Conservation (phyloP, 2,329 filamentous ascomycete species). For the Aspergillus calidoustus region DNA sequence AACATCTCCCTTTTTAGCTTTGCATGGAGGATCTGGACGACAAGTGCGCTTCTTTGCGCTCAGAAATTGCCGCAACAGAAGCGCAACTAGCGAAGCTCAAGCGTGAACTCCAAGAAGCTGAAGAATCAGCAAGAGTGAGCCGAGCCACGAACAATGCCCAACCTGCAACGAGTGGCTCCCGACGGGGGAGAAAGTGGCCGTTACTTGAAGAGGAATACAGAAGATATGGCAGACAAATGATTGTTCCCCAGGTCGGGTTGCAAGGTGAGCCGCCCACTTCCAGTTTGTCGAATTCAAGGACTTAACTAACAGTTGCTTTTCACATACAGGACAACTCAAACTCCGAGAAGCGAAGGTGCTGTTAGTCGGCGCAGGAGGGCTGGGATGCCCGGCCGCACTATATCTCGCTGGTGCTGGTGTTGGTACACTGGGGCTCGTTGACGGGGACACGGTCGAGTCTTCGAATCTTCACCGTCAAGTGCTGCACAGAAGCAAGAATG, state of each 20-base stretch:
- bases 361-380: conserved; percentile 82
- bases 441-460: conserved; percentile 83
- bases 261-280: conserved; percentile 57
- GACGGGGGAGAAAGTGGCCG: conserved; percentile 62
- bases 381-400: conserved; percentile 90
- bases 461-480: conserved; percentile 95
- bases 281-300: background rate
- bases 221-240: conserved; percentile 88
- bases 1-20: background rate
- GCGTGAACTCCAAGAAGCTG: conserved; percentile 39
- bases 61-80: conserved; percentile 45
- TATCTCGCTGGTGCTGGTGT: conserved; percentile 91
- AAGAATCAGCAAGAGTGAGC: conserved; percentile 30
- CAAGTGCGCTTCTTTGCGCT: conserved; percentile 38
- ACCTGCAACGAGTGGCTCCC: conserved; percentile 1
- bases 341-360: conserved; percentile 74
- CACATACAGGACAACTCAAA: conserved; percentile 69
- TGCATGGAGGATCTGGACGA: conserved; percentile 31
- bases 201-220: conserved; percentile 75
- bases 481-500: conserved; percentile 71
- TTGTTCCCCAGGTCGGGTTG: conserved; percentile 80
- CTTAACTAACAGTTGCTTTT: conserved; percentile 9
- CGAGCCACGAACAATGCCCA: conserved; percentile 14
- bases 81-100: conserved; percentile 40
- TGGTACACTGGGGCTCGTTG: conserved; percentile 79